These are phyloP conservation scores for Yamadazyma nakazawae DNA, from an alignment of 805 yeast genomes.

Conservation along the genomic window DNA sequence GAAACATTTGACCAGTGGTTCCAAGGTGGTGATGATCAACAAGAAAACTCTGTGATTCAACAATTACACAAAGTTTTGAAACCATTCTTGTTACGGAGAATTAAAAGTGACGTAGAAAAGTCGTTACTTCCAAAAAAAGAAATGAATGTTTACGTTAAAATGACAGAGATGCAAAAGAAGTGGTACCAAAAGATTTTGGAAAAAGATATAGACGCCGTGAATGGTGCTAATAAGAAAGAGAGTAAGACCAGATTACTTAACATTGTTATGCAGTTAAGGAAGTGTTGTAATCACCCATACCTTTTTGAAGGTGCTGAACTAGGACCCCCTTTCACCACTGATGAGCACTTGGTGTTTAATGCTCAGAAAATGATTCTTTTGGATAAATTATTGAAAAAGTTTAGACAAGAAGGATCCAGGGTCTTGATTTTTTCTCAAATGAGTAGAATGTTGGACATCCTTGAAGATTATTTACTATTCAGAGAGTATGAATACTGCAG, in stretches of 20 bases:
- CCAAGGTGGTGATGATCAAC: constrained; percentile 27
- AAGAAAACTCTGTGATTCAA: constrained; percentile 53
- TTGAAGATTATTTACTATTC: constrained; percentile 75
- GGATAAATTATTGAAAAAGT: constrained; percentile 61
- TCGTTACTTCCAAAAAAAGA: constrained; percentile 74
- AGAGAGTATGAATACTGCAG: constrained; percentile 70
- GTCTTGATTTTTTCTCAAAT: constrained; percentile 79
- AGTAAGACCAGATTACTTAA: constrained; percentile 72
- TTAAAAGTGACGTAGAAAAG: constrained; percentile 78
- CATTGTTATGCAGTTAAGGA: constrained; percentile 81
- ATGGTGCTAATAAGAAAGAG: constrained; percentile 73
- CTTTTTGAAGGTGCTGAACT: constrained; percentile 87
- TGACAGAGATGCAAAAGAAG: constrained; percentile 74
- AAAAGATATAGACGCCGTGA: constrained; percentile 80
- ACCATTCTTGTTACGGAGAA: constrained; percentile 73
- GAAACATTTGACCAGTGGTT: constrained; percentile 79
- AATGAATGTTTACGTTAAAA: constrained; percentile 66
- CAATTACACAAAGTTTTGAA: constrained; percentile 73
- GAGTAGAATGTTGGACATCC: constrained; percentile 76
- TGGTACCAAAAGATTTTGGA: constrained; percentile 78
- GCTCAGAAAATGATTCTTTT: constrained; percentile 69
- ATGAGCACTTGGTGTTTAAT: constrained; percentile 74
- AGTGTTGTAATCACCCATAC: constrained; percentile 84
- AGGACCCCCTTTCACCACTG: constrained; percentile 85
- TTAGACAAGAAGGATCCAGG: constrained; percentile 67